Base-by-base conservation (phyloP, 2,329 filamentous ascomycete species). In the Nannizziopsis barbatae region DNA sequence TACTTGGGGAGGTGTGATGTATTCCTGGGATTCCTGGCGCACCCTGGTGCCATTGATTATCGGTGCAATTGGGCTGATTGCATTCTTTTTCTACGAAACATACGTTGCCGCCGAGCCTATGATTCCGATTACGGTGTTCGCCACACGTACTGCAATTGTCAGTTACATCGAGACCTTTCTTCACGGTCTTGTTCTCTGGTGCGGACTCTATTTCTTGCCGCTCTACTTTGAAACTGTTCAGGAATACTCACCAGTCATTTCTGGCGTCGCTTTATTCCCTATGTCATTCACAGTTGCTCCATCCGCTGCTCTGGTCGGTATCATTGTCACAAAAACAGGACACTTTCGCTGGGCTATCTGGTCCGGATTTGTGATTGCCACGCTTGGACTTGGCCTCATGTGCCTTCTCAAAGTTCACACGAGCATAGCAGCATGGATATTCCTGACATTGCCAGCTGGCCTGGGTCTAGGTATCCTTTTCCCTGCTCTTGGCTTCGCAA, bases 1-100 rank as follows among this genome's bases (percentile, higher is more conserved):
- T 3, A 80, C 78, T 1, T 81, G 78, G 71, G 82, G 80, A 8
- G 81, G 80, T 33, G 71, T 83, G 7, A 75, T 80, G 65, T 84
- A 82, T 58, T 57, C 71, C 0, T 86, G 81, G 82, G 60, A 65
- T 39, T 78, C 73, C 2, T 83, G 76, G 72, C 70, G 72, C 1
- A 81, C 79, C 0, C 65, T 86, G 1, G 71, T 81, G 0, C 81
- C 81, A 0, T 63, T 86, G 11, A 60, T 78, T 2, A 35, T 83
- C 7, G 80, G 80, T 1, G 58, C 65, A 0, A 60, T 65, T 1
- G 73, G 75, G 1, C 60, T 84, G 2, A 55, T 73, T 2, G 65
- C 56, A 5, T 80, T 80, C 56, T 65, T 70, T 8, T 62, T 74
- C 18, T 82, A 76, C 56, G 78, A 83, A 60, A 65, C 68, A 9